Percentiles rank a stretch among this genome's conserved stretches.
Conservation (phyloP, 2,329 filamentous ascomycete genomes). For the Aspergillus awamori region DNA sequence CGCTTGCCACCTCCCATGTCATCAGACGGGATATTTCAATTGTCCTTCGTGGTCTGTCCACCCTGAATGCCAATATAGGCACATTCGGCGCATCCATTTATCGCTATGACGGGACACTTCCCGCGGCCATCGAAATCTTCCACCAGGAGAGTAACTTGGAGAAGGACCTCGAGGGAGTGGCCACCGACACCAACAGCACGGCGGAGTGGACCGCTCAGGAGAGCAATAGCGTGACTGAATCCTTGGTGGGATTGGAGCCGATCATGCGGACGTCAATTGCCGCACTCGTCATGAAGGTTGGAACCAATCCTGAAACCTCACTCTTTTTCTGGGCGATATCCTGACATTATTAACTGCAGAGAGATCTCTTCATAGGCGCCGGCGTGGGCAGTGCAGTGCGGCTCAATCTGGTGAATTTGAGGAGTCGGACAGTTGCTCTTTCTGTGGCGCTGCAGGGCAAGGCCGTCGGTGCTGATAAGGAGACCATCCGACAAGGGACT, state of each 20-base stretch:
- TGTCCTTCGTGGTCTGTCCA: neutral
- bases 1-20: constrained; percentile 4
- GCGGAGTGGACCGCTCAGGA: neutral
- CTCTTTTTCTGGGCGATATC: neutral
- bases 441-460: constrained; percentile 4
- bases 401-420: neutral
- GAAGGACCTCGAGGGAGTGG: neutral
- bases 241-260: constrained; percentile 5
- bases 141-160: constrained; percentile 4
- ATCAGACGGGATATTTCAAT: neutral
- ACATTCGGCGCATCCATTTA: constrained; percentile 3
- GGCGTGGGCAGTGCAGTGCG: constrained; percentile 4
- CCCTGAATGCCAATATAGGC: constrained; percentile 1
- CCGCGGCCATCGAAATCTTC: constrained; percentile 7
- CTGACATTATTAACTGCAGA: neutral
- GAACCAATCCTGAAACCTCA: neutral
- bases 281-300: constrained; percentile 5
- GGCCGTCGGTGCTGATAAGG: constrained; percentile 1
- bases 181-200: constrained; percentile 2
- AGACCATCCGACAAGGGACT: constrained; percentile 6
- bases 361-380: constrained; percentile 1
- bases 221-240: constrained; percentile 8
- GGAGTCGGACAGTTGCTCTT: neutral
- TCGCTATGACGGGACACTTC: constrained; percentile 4
- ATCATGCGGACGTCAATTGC: constrained; percentile 4